Evolutionary conservation across 2,329 filamentous ascomycete genomes (phyloP), one percentile per base, ranked within the genome.

Genomic region (Pseudonectria foliicola): DNA sequence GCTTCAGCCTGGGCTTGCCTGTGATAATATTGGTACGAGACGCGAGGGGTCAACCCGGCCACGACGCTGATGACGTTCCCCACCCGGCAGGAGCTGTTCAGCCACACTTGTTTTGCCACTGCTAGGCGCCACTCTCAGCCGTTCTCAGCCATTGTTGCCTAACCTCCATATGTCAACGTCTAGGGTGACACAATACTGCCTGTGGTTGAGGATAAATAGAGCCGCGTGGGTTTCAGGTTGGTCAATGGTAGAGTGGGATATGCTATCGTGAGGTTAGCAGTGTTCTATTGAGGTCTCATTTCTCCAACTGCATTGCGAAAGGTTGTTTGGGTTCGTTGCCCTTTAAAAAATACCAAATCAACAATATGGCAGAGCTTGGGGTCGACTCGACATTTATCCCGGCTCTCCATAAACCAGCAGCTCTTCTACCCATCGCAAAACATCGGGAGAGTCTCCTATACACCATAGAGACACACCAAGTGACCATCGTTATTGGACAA

Each of bases 401-500:
- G 14, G 80, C 86, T 13, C 70, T 95, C 12, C 85, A 95, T 62
- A 95, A 92, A 55, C 89, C 90, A 1, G 67, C 87, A 4, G 73
- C 82, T 7, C 67, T 95, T 3, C 71, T 98, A 2, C 90, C 92
- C 1, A 95, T 98, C 42, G 78, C 89, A 23, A 83, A 84, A 46
- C 82, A 96, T 50, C 79, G 78, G 43, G 73, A 92, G 37, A 78
- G 72, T 35, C 67, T 98, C 2, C 73, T 95, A 3, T 96, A 95
- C 61, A 72, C 89, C 11, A 75, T 95, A 39, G 90, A 96, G 58
- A 88, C 77, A 7, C 77, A 78, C 44, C 82, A 85, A 0, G 82
- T 96, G 38, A 90, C 85, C 0, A 86, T 96, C 33, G 78, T 96
- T 10, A 80, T 96, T 35, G 92, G 90, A 7, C 88, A 95, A 56